Evolutionary conservation across 2,329 filamentous ascomycete species (phyloP), one percentile per base, ranked within the genome.

Genomic region (Amphichorda felina): DNA sequence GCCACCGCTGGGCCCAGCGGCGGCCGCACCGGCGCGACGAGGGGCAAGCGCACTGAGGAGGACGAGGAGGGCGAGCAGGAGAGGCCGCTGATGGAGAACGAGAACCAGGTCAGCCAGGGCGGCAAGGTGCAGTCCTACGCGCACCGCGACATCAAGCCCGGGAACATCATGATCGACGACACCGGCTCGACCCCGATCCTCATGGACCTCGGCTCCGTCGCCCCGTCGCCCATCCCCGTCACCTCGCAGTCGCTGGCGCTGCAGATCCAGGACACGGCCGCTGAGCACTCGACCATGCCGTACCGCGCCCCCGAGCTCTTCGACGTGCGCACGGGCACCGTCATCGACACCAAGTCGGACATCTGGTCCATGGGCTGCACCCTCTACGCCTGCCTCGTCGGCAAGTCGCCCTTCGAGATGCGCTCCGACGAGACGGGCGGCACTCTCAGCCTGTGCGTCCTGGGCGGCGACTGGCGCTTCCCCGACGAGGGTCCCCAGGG

Each of bases 91-190:
- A 86, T 95, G 78, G 80, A 84, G 40, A 75, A 74, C 1, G 84
- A 93, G 54, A 78, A 72, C 43, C 48, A 50, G 26, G 79, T 82
- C 3, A 70, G 79, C 32, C 72, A 72, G 30, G 75, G 79, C 8
- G 81, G 82, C 34, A 75, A 77, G 39, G 66, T 75, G 41, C 71
- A 83, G 46, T 84, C 87, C 15, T 98, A 94, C 57, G 84, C 91
- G 42, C 91, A 98, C 60, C 72, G 91, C 46, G 91, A 98, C 59
- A 94, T 98, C 56, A 98, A 98, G 60, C 91, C 91, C 49, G 74
- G 87, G 39, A 98, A 98, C 61, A 94, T 98, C 53, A 98, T 98
- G 91, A 94, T 98, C 46, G 82, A 84, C 45, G 89, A 96, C 55
- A 78, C 86, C 48, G 91, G 91, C 46, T 73, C 78, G 40, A 79